phyloP scores from a whole-genome alignment of 208 protist species.

The Naegleria fowleri region DNA sequence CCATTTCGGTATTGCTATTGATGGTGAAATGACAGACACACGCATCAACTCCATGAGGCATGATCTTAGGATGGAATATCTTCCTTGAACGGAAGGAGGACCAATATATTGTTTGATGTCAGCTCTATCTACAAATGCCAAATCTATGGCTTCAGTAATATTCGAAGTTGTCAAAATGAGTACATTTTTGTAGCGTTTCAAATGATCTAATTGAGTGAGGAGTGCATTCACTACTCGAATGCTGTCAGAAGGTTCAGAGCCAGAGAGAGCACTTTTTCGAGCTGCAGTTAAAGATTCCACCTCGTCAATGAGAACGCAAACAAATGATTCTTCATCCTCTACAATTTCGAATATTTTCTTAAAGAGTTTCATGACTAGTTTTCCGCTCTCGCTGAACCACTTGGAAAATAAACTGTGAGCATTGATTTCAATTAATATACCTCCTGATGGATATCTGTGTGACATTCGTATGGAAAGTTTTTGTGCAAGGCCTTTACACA shows the following conservation, averaged over 20 bases:
- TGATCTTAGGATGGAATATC: conserved; percentile 61
- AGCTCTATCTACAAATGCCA: conserved; percentile 87
- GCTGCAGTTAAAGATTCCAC: conserved; percentile 89
- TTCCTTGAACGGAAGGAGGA: conserved; percentile 63
- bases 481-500: conserved; percentile 67
- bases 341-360: conserved; percentile 65
- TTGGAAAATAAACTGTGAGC: conserved; percentile 88
- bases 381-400: conserved; percentile 94
- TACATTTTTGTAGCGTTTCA: conserved; percentile 76
- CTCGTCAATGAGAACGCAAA: conserved; percentile 87
- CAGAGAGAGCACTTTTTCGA: conserved; percentile 67
- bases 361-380: conserved; percentile 90
- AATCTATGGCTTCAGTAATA: conserved; percentile 81
- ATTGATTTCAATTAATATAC: conserved; percentile 84
- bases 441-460: conserved; percentile 35
- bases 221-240: conserved; percentile 90
- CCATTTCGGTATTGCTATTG: conserved; percentile 17
- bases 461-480: conserved; percentile 59
- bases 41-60: conserved; percentile 68
- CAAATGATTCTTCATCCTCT: conserved; percentile 56
- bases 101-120: conserved; percentile 89
- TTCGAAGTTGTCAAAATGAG: conserved; percentile 91
- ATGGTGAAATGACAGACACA: conserved; percentile 46
- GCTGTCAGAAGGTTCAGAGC: conserved; percentile 85
- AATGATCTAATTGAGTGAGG: conserved; percentile 88